Evolutionary conservation across 768 basidiomycete genomes (phyloP).

Genomic region (Tephrocybe sp.): DNA sequence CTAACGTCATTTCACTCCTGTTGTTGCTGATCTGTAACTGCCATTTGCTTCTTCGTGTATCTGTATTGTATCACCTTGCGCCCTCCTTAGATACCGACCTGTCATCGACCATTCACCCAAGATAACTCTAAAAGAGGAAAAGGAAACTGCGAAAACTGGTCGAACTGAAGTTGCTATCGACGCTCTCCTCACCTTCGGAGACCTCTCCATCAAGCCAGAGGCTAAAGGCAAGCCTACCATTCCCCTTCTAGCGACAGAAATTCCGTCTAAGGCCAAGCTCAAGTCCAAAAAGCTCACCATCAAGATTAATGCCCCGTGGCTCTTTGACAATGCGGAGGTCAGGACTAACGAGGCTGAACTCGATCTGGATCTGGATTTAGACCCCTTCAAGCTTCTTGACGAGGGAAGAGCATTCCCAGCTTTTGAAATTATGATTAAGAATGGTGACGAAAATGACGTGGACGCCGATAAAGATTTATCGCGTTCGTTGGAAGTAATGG

Average conservation of each 20-base stretch:
- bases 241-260: not conserved
- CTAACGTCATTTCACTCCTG: not conserved
- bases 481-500: too few relatives aligned
- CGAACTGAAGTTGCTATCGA: not conserved
- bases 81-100: not conserved
- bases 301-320: slow-evolving; percentile 10
- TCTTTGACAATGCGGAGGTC: not conserved
- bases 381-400: slow-evolving; percentile 12
- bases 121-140: not conserved
- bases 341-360: not conserved
- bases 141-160: not conserved
- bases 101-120: not conserved
- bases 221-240: not conserved
- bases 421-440: too few relatives aligned
- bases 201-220: not conserved
- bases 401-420: slow-evolving; percentile 8
- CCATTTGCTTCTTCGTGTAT: not conserved
- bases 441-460: too few relatives aligned
- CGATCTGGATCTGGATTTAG: not conserved
- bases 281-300: slow-evolving; percentile 8
- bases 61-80: not conserved
- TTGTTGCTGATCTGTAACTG: not conserved
- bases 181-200: slow-evolving; percentile 4
- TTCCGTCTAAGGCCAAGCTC: not conserved
- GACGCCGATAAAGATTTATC: too few relatives aligned